A percentile compares a stretch with the other conserved stretches of the same genome.
Conservation (phyloP, 352 stramenopile species). For the Pythium dissimile region DNA sequence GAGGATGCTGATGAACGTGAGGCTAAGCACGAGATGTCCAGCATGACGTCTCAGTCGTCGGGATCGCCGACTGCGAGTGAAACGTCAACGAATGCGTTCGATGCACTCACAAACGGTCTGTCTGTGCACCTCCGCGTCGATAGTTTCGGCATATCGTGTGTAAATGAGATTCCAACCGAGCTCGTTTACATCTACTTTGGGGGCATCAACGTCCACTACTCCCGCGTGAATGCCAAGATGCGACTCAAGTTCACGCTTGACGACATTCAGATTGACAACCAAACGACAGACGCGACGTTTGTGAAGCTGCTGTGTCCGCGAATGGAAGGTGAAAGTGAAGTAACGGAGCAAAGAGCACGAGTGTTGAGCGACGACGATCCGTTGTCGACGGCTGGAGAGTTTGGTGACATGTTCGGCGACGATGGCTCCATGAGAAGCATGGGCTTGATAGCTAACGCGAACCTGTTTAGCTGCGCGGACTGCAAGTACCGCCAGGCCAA, state of each 20-base stretch:
- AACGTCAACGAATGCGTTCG: constrained; percentile 67
- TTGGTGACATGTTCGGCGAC: constrained; percentile 16
- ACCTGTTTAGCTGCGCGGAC: constrained; percentile 80
- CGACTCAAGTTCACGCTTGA: constrained; percentile 80
- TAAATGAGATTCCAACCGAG: constrained; percentile 86
- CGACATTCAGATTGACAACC: constrained; percentile 86
- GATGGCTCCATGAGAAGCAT: constrained; percentile 22
- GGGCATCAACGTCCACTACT: constrained; percentile 76
- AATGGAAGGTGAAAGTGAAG: constrained; percentile 46
- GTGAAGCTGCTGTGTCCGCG: constrained; percentile 78
- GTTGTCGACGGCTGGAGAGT: constrained; percentile 7
- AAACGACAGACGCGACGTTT: constrained; percentile 82
- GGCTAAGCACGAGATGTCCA: constrained; percentile 74
- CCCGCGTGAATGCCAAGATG: constrained; percentile 80
- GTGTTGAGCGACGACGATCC: constrained; percentile 25
- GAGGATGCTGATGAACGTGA: constrained; percentile 85
- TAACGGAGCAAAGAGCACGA: constrained; percentile 24
- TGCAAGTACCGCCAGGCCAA: constrained; percentile 79
- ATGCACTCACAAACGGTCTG: constrained; percentile 62
- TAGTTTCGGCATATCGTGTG: constrained; percentile 80
- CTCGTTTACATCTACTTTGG: constrained; percentile 85
- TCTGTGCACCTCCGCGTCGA: constrained; percentile 68
- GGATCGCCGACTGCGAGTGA: constrained; percentile 71
- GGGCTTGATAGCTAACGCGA: constrained; percentile 54
- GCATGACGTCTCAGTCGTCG: constrained; percentile 51